Conservation (phyloP, 2,329 filamentous ascomycete species). For the Arthroderma sp. region DNA sequence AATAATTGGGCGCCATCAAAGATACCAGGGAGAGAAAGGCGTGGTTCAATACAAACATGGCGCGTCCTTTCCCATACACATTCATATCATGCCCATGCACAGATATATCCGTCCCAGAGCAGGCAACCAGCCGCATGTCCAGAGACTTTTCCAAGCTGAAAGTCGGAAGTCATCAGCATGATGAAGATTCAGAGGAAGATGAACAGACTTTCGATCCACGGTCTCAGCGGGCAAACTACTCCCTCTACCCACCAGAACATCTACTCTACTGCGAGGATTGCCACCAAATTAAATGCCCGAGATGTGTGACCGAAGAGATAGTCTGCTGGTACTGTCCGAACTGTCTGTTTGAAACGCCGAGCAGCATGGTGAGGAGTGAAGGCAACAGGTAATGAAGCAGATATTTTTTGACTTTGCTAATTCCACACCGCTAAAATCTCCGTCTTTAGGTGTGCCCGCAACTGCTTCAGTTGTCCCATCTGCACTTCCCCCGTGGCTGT, state of each 20-base stretch:
- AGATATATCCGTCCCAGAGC: constrained; percentile 7
- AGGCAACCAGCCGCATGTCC: constrained; percentile 9
- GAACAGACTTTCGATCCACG: constrained; percentile 76
- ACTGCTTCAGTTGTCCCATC: constrained; percentile 88
- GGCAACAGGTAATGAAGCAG: constrained; percentile 62
- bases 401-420: neutral
- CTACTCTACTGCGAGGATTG: constrained; percentile 96
- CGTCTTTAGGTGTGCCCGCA: constrained; percentile 64
- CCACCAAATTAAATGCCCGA: constrained; percentile 83
- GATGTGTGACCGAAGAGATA: constrained; percentile 86
- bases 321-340: constrained; percentile 91
- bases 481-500: constrained; percentile 72
- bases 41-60: constrained; percentile 4
- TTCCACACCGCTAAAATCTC: neutral
- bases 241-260: constrained; percentile 83
- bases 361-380: constrained; percentile 80
- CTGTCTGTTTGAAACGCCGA: constrained; percentile 91
- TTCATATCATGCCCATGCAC: constrained; percentile 14
- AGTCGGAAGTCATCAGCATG: constrained; percentile 13
- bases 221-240: constrained; percentile 73
- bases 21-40: no score
- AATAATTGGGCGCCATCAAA: no score
- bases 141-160: constrained; percentile 11
- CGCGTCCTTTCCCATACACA: constrained; percentile 16
- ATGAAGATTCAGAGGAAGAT: constrained; percentile 48